Percentiles rank a stretch among this genome's conserved stretches.
phyloP scores from a whole-genome alignment of 306 rosid genomes.

The Trifolium pratense region DNA sequence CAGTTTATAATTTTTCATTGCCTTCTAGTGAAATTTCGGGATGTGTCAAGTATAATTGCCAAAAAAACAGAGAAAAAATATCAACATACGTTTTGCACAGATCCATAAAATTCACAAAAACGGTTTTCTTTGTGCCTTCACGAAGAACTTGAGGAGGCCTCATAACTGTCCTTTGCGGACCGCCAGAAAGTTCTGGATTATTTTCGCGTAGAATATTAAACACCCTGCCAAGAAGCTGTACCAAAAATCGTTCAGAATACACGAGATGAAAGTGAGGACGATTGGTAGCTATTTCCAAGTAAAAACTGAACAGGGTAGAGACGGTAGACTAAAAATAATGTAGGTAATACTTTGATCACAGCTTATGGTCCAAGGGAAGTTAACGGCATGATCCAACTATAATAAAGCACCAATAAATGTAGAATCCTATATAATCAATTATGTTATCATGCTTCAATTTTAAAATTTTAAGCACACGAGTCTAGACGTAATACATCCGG shows the following conservation, averaged over 20 bases:
- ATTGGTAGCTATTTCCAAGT: neutral
- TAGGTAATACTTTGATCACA: neutral
- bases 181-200: conserved; percentile 96
- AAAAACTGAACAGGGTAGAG: neutral
- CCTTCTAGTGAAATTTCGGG: neutral
- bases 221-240: conserved; percentile 93
- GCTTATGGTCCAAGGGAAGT: neutral
- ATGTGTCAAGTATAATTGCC: conserved; percentile 29
- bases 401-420: neutral
- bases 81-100: conserved; percentile 79
- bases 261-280: neutral
- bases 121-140: conserved; percentile 98
- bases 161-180: conserved; percentile 88
- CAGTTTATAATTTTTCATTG: neutral
- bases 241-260: conserved; percentile 13
- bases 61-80: neutral
- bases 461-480: neutral
- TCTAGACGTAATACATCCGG: neutral
- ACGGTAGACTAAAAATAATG: neutral
- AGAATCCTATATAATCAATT: conserved; percentile 11
- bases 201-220: conserved; percentile 90
- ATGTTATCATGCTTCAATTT: neutral
- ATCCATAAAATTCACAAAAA: conserved; percentile 95
- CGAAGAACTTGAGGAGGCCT: conserved; percentile 99
- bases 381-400: conserved; percentile 7